phyloP scores from a whole-genome alignment of 163 green algal genomes.

The Volvox carteri region DNA sequence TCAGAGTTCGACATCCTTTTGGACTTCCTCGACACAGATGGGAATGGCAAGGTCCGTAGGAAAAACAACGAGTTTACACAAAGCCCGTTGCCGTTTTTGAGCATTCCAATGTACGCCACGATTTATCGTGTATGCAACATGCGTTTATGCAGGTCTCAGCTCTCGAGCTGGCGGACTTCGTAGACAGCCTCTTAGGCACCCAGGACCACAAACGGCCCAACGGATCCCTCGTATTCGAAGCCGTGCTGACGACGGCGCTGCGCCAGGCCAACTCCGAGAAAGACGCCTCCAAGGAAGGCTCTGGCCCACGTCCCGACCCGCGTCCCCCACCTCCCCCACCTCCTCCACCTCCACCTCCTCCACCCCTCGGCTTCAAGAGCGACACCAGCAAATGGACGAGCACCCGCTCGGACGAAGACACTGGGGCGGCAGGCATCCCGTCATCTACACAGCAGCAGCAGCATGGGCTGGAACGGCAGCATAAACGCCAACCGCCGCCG shows the following conservation, averaged over 20 bases:
- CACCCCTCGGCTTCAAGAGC: background rate
- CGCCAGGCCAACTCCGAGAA: background rate
- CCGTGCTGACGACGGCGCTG: background rate
- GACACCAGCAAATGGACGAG: background rate
- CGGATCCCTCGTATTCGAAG: constrained; percentile 25
- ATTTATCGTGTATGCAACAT: no score
- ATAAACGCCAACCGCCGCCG: no score
- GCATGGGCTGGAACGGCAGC: no score
- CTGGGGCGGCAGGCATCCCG: background rate
- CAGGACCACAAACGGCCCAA: constrained; percentile 9
- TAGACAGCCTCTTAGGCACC: constrained; percentile 21
- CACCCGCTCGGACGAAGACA: background rate
- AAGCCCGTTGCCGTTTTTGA: no score
- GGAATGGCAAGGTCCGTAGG: constrained; percentile 32
- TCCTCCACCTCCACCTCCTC: background rate
- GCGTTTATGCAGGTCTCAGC: constrained; percentile 26
- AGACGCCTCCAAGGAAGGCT: no score
- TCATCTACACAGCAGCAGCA: no score
- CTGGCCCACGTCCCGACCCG: no score
- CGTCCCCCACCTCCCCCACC: background rate
- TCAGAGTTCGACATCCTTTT: constrained; percentile 29
- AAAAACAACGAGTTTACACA: no score
- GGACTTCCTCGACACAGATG: constrained; percentile 31
- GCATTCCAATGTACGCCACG: no score
- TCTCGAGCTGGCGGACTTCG: constrained; percentile 24